phyloP scores from a whole-genome alignment of 495 filamentous ascomycete genomes.

The Wilcoxina mikolae region DNA sequence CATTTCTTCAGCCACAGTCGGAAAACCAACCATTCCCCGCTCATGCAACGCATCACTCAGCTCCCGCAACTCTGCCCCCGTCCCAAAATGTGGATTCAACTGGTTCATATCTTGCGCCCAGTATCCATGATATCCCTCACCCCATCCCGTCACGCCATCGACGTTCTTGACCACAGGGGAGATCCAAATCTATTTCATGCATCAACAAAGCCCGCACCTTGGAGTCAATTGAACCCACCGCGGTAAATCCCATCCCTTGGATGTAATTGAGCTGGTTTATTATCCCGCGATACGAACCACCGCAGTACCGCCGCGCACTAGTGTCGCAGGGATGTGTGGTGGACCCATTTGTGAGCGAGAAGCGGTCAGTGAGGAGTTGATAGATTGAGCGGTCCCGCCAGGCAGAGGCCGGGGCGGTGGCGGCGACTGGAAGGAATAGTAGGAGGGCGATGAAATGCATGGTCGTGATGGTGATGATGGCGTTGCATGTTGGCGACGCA shows the following conservation, averaged over 20 bases:
- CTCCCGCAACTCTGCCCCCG: constrained; percentile 43
- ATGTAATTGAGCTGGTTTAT: constrained; percentile 56
- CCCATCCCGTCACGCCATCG: constrained; percentile 36
- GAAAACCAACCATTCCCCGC: constrained; percentile 39
- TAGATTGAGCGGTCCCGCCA: constrained; percentile 58
- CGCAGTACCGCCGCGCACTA: constrained; percentile 46
- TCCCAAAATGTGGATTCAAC: constrained; percentile 52
- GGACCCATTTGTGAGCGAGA: constrained; percentile 53
- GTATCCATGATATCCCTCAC: constrained; percentile 55
- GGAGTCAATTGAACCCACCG: constrained; percentile 31
- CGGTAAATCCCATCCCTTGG: constrained; percentile 66
- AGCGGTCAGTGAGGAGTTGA: constrained; percentile 59
- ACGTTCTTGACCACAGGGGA: constrained; percentile 55
- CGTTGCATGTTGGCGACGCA: too few species aligned
- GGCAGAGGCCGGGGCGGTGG: constrained; percentile 35
- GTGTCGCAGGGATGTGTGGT: constrained; percentile 42
- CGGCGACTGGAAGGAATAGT: constrained; percentile 6
- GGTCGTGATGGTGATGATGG: too few species aligned
- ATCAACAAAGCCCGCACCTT: not conserved
- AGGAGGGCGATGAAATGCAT: not conserved
- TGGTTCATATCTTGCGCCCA: constrained; percentile 54
- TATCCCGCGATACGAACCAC: constrained; percentile 58
- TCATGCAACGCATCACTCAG: constrained; percentile 45
- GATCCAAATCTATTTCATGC: constrained; percentile 48
- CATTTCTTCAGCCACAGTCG: not conserved